Base-by-base conservation (phyloP, 495 filamentous ascomycete species). In the Arthonia radiata region DNA sequence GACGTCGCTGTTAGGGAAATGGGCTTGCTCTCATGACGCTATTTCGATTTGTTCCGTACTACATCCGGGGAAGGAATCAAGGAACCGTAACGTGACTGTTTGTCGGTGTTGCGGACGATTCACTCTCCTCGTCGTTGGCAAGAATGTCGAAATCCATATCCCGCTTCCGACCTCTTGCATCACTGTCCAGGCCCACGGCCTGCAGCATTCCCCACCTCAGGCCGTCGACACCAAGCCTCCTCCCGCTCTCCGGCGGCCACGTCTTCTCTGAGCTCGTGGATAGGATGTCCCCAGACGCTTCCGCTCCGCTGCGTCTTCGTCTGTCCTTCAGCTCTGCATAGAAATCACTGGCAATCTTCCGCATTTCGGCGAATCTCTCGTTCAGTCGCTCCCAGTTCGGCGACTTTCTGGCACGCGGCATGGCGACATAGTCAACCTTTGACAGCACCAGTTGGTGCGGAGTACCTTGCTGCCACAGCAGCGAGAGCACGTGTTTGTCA, bases 371-470 rank as follows among this genome's bases (percentile, higher is more conserved):
- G 15, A 24, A 32, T 9, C 36, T 4, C 15, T 37, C 28, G 18
- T 27, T 24, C 10, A 44, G 16, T 31, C 26, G 27, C 5, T 13
- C 38, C 9, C 18, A 27, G n/a, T 18, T 21, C 17, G 31, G 26
- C 4, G 32, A 33, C 17, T 7, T 12, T 12, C 31, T 40, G 12
- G 34, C 13, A 5, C 26, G 28, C 29, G 41, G 30, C 34, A 25
- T 32, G 15, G 52, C 24, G 19, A 52, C 37, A 33, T 34, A 46
- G 42, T 97, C 86, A 4, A 69, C 65, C 46, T 94, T 94, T 3
- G 76, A 74, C 3, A 97, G 44, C 23, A 94, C 54, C 9, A 94
- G 59, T 36, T 82, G 67, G 34, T 78, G 80, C 9, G 63, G 61
- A 8, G 86, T 62, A 5, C 53, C 59, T 4, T 54, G 49, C 26